Percentiles rank a stretch among this genome's conserved stretches.
These are phyloP conservation scores for Allium sativum DNA, from an alignment of 106 monocot genomes.

Conservation along the genomic window DNA sequence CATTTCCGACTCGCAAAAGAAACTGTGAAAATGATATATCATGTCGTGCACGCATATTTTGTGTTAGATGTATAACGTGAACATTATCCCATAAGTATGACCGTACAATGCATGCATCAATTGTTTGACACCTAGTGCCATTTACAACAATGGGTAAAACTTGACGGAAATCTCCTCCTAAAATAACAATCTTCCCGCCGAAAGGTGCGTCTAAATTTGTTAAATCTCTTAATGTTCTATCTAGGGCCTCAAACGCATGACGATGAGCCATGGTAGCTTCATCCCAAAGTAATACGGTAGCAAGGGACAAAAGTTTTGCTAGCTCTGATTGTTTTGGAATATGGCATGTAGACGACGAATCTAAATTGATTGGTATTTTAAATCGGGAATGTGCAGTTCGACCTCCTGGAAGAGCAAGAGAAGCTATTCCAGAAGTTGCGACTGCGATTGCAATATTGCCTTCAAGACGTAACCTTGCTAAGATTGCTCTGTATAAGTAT, in stretches of 20 bases:
- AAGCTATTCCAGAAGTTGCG: not conserved
- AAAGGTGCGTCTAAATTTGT: not conserved
- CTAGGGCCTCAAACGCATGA: not conserved
- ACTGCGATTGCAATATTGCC: not conserved
- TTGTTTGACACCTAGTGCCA: not conserved
- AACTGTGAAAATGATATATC: too few relatives aligned
- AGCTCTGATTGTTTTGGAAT: not conserved
- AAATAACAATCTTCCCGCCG: not conserved
- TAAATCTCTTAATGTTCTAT: not conserved
- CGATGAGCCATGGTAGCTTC: slow-evolving; percentile 1
- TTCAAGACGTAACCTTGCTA: not conserved
- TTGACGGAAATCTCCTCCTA: not conserved
- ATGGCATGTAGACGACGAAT: not conserved
- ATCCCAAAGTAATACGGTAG: not conserved
- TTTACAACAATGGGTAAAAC: not conserved
- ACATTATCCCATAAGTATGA: not conserved
- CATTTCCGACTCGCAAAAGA: too few relatives aligned
- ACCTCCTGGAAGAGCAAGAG: not conserved
- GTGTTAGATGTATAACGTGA: not conserved
- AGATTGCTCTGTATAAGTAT: too few relatives aligned
- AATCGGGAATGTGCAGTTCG: not conserved
- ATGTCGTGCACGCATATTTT: too few relatives aligned
- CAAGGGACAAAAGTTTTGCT: not conserved
- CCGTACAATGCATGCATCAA: not conserved
- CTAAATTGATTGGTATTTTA: not conserved